phyloP scores from a whole-genome alignment of 2,329 filamentous ascomycete species.

The Incumbomyces lentus region DNA sequence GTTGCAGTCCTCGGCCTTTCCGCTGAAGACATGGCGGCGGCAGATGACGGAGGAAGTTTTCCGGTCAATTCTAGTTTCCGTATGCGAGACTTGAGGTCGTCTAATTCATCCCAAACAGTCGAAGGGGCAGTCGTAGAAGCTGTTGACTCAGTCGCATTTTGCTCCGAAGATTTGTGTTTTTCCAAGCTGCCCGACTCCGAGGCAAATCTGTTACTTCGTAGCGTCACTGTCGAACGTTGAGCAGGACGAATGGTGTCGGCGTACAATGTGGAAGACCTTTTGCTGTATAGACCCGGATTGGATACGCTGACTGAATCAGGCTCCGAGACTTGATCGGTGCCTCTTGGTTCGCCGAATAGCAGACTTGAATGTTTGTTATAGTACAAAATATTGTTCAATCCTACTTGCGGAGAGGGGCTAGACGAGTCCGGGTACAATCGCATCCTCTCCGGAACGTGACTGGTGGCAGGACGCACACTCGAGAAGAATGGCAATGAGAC shows the following conservation, averaged over 20 bases:
- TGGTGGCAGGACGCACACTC: neutral
- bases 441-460: neutral
- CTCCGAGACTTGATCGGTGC: neutral
- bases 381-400: constrained; percentile 9
- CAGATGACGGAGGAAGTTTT: constrained; percentile 73
- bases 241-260: constrained; percentile 12
- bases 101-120: constrained; percentile 94
- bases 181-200: constrained; percentile 23
- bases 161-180: constrained; percentile 27
- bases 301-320: neutral
- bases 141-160: constrained; percentile 61
- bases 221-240: constrained; percentile 7
- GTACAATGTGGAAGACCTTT: constrained; percentile 13
- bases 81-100: constrained; percentile 89
- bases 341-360: neutral
- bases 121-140: constrained; percentile 80
- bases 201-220: constrained; percentile 22
- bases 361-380: constrained; percentile 18
- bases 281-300: neutral
- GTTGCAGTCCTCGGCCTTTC: constrained; percentile 85
- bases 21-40: constrained; percentile 65
- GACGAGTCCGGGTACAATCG: constrained; percentile 1
- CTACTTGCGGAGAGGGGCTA: neutral
- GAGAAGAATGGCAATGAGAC: constrained; percentile 19
- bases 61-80: constrained; percentile 81